Evolutionary conservation across 352 stramenopile genomes (phyloP).

Genomic region (Phytophthora crassamura): DNA sequence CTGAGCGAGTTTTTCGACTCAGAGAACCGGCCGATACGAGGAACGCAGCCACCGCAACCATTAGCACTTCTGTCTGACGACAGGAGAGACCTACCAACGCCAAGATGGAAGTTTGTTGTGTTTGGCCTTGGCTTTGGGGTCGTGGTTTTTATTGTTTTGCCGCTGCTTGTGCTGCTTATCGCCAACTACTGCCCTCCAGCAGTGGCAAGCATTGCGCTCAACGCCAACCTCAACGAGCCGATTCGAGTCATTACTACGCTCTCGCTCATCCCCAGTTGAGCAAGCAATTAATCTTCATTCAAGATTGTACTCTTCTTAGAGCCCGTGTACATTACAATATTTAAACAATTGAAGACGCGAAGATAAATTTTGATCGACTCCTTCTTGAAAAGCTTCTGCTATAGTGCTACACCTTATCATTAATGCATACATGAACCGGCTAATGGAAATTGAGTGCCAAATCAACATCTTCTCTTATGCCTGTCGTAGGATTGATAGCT

Average conservation of each 20-base stretch:
- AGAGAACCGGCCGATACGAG: constrained; percentile 27
- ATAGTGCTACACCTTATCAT: no score
- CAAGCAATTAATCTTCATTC: neutral
- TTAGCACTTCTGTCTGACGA: constrained; percentile 28
- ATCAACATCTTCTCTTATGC: no score
- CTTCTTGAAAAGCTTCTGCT: no score
- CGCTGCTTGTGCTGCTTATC: constrained; percentile 29
- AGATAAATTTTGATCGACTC: no score
- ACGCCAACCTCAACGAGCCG: constrained; percentile 50
- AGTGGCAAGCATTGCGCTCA: constrained; percentile 46
- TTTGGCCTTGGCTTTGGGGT: constrained; percentile 7
- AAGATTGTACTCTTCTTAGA: neutral
- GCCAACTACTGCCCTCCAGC: constrained; percentile 28
- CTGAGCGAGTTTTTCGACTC: constrained; percentile 36
- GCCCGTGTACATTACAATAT: no score
- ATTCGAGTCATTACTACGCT: constrained; percentile 34
- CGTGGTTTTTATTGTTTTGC: constrained; percentile 16
- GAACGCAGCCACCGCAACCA: constrained; percentile 23
- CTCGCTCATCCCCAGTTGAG: constrained; percentile 14
- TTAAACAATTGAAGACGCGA: no score
- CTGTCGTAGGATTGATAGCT: no score
- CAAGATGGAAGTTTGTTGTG: constrained; percentile 16
- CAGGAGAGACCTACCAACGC: constrained; percentile 15
- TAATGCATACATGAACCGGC: no score
- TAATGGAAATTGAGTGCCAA: no score